phyloP scores from a whole-genome alignment of 2,329 filamentous ascomycete species.

The Sarocladium strictum region DNA sequence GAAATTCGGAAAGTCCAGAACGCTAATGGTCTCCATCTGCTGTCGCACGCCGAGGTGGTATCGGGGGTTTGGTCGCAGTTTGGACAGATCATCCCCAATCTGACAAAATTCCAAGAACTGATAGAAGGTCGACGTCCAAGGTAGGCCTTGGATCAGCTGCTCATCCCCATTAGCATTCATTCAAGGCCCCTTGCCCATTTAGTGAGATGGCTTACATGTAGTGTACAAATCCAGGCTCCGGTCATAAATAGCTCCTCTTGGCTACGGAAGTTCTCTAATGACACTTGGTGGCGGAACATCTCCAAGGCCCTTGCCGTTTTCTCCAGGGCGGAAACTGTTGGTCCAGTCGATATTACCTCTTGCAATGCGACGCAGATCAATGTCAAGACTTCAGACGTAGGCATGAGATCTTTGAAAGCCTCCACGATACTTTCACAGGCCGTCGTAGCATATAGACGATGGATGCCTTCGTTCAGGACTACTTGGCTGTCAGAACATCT shows the following conservation, averaged over 20 bases:
- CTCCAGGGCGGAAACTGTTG: not conserved
- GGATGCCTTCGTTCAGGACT: not conserved
- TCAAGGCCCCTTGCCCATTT: not conserved
- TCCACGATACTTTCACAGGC: constrained; percentile 1
- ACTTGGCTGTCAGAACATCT: not conserved
- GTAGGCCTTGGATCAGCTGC: not conserved
- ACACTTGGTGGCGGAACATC: not conserved
- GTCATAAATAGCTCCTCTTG: not conserved
- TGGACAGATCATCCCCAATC: not conserved
- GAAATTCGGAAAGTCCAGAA: not conserved
- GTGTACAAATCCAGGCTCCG: not conserved
- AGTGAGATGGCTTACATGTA: not conserved
- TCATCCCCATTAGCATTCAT: not conserved
- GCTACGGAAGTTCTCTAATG: not conserved
- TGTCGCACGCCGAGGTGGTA: constrained; percentile 1
- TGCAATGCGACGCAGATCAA: not conserved
- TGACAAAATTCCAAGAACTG: not conserved
- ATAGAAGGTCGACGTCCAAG: constrained; percentile 1
- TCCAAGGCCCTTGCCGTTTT: not conserved
- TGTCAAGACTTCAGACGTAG: not conserved
- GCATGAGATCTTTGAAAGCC: not conserved
- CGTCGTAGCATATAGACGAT: not conserved
- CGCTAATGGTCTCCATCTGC: constrained; percentile 3
- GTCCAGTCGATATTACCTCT: not conserved
- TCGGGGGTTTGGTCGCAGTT: not conserved